These are phyloP conservation scores for Beauveria asiatica DNA, from an alignment of 2,329 filamentous ascomycete species.

Conservation along the genomic window DNA sequence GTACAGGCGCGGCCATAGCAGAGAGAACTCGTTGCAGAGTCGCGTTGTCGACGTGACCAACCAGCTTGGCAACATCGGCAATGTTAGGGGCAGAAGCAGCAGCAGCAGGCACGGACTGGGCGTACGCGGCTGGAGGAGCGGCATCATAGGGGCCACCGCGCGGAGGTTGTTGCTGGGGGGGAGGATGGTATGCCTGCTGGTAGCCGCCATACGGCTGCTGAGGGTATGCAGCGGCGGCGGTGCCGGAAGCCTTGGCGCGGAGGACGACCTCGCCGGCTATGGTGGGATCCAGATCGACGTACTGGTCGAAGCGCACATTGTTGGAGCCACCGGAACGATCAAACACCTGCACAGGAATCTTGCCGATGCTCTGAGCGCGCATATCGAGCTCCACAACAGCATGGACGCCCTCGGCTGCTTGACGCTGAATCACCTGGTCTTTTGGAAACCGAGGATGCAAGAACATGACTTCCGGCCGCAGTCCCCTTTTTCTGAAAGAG, in stretches of 20 bases:
- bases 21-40: conserved; percentile 63
- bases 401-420: conserved; percentile 81
- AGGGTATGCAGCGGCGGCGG: conserved; percentile 18
- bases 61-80: conserved; percentile 53
- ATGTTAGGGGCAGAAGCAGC: conserved; percentile 23
- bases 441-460: conserved; percentile 69
- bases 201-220: conserved; percentile 21
- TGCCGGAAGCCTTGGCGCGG: conserved; percentile 49
- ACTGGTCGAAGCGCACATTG: conserved; percentile 80
- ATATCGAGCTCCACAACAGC: conserved; percentile 73
- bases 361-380: conserved; percentile 59
- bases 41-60: conserved; percentile 59
- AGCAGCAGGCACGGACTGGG: conserved; percentile 12
- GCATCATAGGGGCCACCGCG: conserved; percentile 14
- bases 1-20: conserved; percentile 35
- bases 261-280: conserved; percentile 75
- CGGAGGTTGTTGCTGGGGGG: conserved; percentile 20
- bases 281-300: conserved; percentile 69
- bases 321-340: conserved; percentile 66
- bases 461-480: conserved; percentile 72
- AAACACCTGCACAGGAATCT: conserved; percentile 77
- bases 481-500: conserved; percentile 60
- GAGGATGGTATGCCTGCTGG: conserved; percentile 20
- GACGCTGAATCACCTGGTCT: conserved; percentile 70
- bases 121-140: conserved; percentile 19